Evolutionary conservation across 495 filamentous ascomycete species (phyloP), one percentile per base, ranked within the genome.

Genomic region (Tuber microsphaerosporum): DNA sequence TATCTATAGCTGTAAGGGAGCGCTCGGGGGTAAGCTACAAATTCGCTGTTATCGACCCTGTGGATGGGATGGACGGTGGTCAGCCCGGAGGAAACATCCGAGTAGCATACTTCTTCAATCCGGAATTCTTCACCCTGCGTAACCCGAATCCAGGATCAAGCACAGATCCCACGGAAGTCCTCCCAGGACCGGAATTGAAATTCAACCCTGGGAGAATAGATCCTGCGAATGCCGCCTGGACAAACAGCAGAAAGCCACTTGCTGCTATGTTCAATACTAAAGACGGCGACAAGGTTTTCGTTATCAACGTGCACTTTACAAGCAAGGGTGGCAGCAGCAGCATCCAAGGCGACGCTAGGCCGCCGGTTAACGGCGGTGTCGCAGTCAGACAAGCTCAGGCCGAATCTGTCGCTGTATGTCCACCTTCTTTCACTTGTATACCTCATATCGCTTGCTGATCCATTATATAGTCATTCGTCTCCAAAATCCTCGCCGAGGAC

Each of bases 51-150:
- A 84, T 91, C 74, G 84, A 78, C 70, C 88, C 89, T 3, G 73
- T 84, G 31, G 75, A 88, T 80, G 83, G 84, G 80, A 70, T 82
- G 70, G 87, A 90, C 80, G 89, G 89, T 76, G 89, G 89, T 46
- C 80, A 85, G 37, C 89, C 88, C 0, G 89, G 89, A 44, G 88
- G 89, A n/a, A 90, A 91, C 81, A 90, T 91, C 85, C 88, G 89
- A 39, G 84, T 85, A 14, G 89, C 88, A 7, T 91, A 89, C 83
- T 83, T 91, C 16, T 91, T 89, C 84, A 86, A 88, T 19, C 85
- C 87, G 0, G 77, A 83, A 2, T 71, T 87, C 8, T 75, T 91
- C 45, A 84, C 81, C 20, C 85, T 90, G 42, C 85, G 85, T 72
- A 84, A 87, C 46, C 83, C 85, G 6, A 86, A 85, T 81, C 81